Conservation (phyloP, 2,329 filamentous ascomycete genomes). For the Gliomastix tumulicola region DNA sequence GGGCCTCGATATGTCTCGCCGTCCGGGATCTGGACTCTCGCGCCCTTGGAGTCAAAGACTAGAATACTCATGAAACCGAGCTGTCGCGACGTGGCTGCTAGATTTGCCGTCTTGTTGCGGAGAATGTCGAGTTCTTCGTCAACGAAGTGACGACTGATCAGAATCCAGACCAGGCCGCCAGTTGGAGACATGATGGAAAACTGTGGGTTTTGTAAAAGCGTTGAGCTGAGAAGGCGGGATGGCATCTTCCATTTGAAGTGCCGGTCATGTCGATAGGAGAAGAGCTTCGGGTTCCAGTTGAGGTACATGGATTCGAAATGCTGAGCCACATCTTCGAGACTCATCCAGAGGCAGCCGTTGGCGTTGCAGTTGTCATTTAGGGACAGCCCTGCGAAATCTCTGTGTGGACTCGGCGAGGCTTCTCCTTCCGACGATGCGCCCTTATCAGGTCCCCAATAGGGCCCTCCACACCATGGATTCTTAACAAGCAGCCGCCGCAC, state of each 20-base stretch:
- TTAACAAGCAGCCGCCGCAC: constrained; percentile 74
- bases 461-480: constrained; percentile 89
- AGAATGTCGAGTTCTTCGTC: constrained; percentile 54
- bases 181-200: constrained; percentile 58
- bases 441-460: constrained; percentile 53
- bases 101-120: constrained; percentile 26
- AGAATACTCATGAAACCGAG: constrained; percentile 85
- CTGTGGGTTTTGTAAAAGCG: constrained; percentile 60
- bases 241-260: constrained; percentile 79
- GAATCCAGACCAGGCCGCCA: constrained; percentile 68
- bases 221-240: constrained; percentile 40
- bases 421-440: background rate
- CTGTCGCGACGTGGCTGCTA: constrained; percentile 40
- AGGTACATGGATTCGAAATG: constrained; percentile 95
- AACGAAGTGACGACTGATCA: constrained; percentile 81
- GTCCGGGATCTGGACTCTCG: constrained; percentile 67
- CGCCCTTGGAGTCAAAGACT: constrained; percentile 65
- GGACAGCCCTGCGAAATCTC: too few species aligned
- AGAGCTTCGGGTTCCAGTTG: constrained; percentile 91
- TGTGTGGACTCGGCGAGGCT: too few species aligned
- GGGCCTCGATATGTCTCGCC: constrained; percentile 66
- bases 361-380: constrained; percentile 3
- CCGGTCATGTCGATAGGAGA: constrained; percentile 74
- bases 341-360: constrained; percentile 88
- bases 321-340: constrained; percentile 77